Base-by-base conservation (phyloP, 2,329 filamentous ascomycete genomes). In the Dactylonectria macrodidyma region DNA sequence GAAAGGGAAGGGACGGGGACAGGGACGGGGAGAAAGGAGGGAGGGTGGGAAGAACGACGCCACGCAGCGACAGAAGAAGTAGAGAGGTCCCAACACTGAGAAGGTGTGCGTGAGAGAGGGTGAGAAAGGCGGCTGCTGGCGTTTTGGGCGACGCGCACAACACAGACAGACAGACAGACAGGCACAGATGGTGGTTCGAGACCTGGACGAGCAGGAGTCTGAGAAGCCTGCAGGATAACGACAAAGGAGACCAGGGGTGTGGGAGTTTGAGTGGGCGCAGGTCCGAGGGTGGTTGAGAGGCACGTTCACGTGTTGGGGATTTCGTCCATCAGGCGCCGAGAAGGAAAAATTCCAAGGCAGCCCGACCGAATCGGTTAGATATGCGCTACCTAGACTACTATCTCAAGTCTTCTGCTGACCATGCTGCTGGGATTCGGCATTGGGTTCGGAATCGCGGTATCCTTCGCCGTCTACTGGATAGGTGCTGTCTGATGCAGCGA, bases 231-330 rank as follows among this genome's bases (percentile, higher is more conserved):
- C 41, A 41, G 16, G 46, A 48, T 33, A 52, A 52, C 70, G 54
- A 56, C 58, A 62, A 52, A 68, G 62, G 72, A 67, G 68, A 70
- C 72, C 72, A 63, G 36, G 63, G 59, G 66, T 52, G 48, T 56
- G 66, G 36, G 63, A 52, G 66, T 52, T 51, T 56, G 66, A 68
- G 58, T 47, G 52, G 58, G 55, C 60, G 50, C 55, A 59, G 61
- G 52, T 48, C 57, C 57, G 73, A 73, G 72, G 68, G 73, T 71
- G 71, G 73, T 75, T 75, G 73, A 76, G 73, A 59, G 59, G 71
- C 70, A 19, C 41, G 71, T 75, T 75, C 74, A 76, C 74, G 74
- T 76, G 74, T 76, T 76, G 74, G 72, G 74, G 65, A 63, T 67
- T 60, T 36, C 46, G 36, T 54, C 52, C 54, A 62, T 66, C 64